Evolutionary conservation across 805 yeast genomes (phyloP), one percentile per base, ranked within the genome.

Genomic region (Lachancea waltii): DNA sequence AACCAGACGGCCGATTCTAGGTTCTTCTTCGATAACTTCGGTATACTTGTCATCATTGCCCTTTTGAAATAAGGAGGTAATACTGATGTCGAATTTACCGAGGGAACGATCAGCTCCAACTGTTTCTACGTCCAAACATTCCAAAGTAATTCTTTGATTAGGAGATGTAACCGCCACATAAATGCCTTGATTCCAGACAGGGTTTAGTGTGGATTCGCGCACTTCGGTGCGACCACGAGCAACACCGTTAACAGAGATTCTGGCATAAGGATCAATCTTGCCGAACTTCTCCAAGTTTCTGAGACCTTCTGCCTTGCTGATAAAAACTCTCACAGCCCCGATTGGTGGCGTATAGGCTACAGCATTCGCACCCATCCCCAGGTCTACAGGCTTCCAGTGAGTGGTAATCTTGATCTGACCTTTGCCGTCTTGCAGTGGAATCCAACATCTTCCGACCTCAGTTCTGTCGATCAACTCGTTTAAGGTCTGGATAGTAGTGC

Each of bases 301-400:
- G 53, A 92, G 72, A 44, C 77, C 81, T 40, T 71, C 74, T 30
- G 94, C 97, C 44, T 72, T 73, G 48, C 73, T 75, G 43, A 92
- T 61, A 42, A 73, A 68, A 20, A 92, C 69, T 54, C 97, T 78
- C 5, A 89, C 72, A 23, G 83, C 90, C 57, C 99, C 98, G 56
- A 90, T 81, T 35, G 98, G 98, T 41, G 86, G 86, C n/a, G 86
- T 77, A 64, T 87, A 90, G 36, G 90, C 92, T 49, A 80, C 77
- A 16, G 84, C 64, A 44, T 86, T 85, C 27, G 77, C 62, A 13
- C 81, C 82, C 36, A 79, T 76, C 43, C 64, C 70, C 53, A 90
- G 63, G 20, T 72, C 77, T 36, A 89, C 95, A 7, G 97, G 90
- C 61, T 81, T 86, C 96, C 96, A 92, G 37, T 67, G 63, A 20